These are phyloP conservation scores for Eucalyptus fibrosa DNA, from an alignment of 345 rosid species.

Conservation along the genomic window DNA sequence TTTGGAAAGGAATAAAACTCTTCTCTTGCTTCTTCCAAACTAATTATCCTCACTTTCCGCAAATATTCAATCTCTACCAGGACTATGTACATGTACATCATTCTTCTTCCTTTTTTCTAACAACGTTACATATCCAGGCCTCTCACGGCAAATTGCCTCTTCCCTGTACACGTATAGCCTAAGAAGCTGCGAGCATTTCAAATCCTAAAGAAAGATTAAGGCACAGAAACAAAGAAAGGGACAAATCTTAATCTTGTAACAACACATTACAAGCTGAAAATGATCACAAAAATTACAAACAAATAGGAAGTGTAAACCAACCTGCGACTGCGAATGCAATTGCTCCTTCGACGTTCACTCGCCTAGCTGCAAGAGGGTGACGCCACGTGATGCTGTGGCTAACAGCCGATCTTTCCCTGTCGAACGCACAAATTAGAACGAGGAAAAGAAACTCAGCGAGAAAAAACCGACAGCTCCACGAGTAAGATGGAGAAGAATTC, in stretches of 20 bases:
- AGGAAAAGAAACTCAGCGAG: background rate
- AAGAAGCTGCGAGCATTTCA: background rate
- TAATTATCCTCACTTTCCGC: background rate
- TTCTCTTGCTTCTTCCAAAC: background rate
- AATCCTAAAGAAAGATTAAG: background rate
- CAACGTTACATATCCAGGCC: background rate
- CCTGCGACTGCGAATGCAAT: constrained; percentile 66
- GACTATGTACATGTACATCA: background rate
- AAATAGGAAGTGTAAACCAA: background rate
- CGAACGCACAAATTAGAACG: background rate
- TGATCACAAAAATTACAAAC: background rate
- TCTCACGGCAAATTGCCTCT: background rate
- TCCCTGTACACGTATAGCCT: background rate
- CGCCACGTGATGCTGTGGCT: constrained; percentile 81
- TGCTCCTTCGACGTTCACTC: constrained; percentile 56
- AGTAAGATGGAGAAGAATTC: background rate
- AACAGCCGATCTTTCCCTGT: constrained; percentile 69
- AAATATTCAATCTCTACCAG: background rate
- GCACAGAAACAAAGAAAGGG: background rate
- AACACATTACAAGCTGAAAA: background rate
- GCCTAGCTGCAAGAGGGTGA: constrained; percentile 45
- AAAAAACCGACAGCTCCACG: background rate
- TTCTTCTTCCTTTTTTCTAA: background rate
- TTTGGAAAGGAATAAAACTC: background rate
- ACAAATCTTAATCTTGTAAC: background rate